Conservation (phyloP, 441 rosid species). For the Euphorbia celastroides region DNA sequence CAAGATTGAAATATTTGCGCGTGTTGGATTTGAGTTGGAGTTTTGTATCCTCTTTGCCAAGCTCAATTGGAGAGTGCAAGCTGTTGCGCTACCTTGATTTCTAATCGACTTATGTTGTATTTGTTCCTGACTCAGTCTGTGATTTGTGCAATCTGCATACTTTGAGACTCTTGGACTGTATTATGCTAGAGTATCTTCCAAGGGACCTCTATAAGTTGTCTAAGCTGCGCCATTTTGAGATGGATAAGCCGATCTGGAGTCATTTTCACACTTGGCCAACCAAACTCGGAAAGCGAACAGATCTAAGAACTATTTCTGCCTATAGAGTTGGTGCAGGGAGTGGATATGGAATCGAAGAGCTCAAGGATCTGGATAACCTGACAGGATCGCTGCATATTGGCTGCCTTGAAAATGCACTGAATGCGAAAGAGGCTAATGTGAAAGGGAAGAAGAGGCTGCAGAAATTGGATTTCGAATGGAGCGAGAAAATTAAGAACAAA, state of each 20-base stretch:
- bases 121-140: constrained; percentile 9
- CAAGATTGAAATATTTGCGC: constrained; percentile 12
- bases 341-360: constrained; percentile 15
- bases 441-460: constrained; percentile 16
- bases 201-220: constrained; percentile 19
- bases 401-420: constrained; percentile 24
- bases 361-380: constrained; percentile 20
- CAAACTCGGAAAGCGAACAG: constrained; percentile 9
- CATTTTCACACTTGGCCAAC: constrained; percentile 22
- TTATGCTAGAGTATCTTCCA: constrained; percentile 14
- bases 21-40: constrained; percentile 28
- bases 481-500: background rate
- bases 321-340: background rate
- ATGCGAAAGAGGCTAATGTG: constrained; percentile 23
- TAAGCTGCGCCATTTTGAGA: constrained; percentile 24
- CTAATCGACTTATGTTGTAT: background rate
- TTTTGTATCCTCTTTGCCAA: constrained; percentile 10
- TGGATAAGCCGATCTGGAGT: constrained; percentile 32
- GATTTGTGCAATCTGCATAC: constrained; percentile 8
- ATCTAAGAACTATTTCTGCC: background rate
- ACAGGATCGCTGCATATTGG: constrained; percentile 24
- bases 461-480: constrained; percentile 25
- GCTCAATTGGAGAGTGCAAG: constrained; percentile 18
- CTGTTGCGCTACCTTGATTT: constrained; percentile 24
- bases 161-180: constrained; percentile 4